A percentile compares a stretch with the other conserved stretches of the same genome.
Conservation (phyloP, 371 early-diverging fungal species). For the Zopfochytrium polystomum region DNA sequence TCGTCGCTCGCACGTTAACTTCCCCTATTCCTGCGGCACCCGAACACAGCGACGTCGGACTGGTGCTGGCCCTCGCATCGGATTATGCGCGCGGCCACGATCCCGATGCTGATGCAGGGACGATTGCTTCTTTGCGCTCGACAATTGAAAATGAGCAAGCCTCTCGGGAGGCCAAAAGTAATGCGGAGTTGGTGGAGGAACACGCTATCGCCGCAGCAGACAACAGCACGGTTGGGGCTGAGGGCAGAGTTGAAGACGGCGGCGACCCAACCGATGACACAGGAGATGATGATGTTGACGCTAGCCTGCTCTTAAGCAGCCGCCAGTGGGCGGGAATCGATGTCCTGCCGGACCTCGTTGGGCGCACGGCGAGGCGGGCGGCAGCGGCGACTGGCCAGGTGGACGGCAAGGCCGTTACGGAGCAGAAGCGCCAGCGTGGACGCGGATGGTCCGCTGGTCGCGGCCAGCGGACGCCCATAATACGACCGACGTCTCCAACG, state of each 20-base stretch:
- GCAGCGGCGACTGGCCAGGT: not conserved
- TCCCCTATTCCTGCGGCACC: conserved; percentile 1
- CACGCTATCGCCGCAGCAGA: conserved; percentile 4
- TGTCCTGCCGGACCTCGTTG: conserved; percentile 5
- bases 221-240: conserved; percentile 19
- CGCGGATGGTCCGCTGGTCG: not conserved
- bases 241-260: conserved; percentile 8
- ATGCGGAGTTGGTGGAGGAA: too few species aligned
- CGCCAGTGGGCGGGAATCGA: conserved; percentile 5
- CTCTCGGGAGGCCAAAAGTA: too few species aligned
- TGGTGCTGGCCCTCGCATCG: not conserved
- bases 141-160: too few species aligned
- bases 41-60: not conserved
- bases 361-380: conserved; percentile 7
- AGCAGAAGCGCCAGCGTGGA: not conserved
- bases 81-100: not conserved
- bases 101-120: not conserved
- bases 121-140: not conserved
- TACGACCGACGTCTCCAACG: conserved; percentile 22
- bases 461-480: conserved; percentile 20
- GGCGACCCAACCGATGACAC: not conserved
- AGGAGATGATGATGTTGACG: conserved; percentile 4
- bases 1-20: conserved; percentile 17
- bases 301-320: not conserved
- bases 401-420: not conserved